Evolutionary conservation across 306 rosid genomes (phyloP).

Genomic region (Quercus gilva): DNA sequence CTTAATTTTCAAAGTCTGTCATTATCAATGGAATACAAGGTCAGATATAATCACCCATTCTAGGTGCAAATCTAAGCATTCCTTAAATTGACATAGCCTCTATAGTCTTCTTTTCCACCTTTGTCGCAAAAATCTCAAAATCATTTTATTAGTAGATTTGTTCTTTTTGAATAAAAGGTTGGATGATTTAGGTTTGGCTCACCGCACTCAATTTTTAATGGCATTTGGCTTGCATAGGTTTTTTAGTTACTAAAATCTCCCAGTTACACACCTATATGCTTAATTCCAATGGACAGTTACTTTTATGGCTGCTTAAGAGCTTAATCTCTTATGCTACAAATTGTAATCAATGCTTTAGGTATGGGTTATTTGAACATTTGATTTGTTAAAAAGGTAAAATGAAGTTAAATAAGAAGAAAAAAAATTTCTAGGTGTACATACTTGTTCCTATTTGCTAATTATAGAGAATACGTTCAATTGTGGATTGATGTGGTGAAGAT

Average conservation of each 20-base stretch:
- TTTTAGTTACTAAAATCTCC: neutral
- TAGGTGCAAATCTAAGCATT: neutral
- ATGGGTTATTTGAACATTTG: neutral
- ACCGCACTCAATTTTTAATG: neutral
- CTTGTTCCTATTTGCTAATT: neutral
- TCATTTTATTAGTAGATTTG: neutral
- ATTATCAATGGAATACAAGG: neutral
- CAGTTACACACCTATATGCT: neutral
- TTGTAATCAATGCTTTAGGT: neutral
- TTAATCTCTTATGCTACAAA: neutral
- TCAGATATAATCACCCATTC: neutral
- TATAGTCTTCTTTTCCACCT: neutral
- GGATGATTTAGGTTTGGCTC: neutral
- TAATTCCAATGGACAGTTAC: neutral
- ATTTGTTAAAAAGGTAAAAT: neutral
- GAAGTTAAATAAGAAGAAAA: neutral
- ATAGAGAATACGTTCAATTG: neutral
- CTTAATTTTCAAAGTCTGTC: neutral
- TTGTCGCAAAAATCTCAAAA: neutral
- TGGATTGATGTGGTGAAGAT: neutral
- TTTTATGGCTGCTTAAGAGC: neutral
- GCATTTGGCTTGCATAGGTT: neutral
- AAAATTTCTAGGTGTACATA: neutral
- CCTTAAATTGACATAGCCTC: neutral
- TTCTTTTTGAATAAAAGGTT: neutral